These are phyloP conservation scores for Rhodotorula sp. DNA, from an alignment of 1,284 basidiomycete species.

Conservation along the genomic window DNA sequence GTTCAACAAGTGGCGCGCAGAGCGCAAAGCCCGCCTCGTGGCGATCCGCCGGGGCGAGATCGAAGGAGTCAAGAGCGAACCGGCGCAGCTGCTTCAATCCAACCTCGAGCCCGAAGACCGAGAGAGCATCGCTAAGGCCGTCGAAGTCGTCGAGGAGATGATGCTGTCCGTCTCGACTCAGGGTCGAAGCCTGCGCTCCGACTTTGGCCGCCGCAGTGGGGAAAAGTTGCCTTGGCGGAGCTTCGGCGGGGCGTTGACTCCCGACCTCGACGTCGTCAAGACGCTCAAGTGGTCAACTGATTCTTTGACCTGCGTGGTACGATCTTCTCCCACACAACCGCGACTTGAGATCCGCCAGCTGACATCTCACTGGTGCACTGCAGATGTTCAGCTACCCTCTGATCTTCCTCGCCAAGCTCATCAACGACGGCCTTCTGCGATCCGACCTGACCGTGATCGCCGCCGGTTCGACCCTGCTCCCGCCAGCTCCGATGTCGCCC, in stretches of 20 bases:
- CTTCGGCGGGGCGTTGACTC: slow-evolving; percentile 4
- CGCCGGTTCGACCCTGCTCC: slow-evolving; percentile 10
- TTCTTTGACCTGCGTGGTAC: slow-evolving; percentile 36
- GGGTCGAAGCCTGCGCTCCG: slow-evolving; percentile 13
- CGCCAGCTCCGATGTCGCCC: slow-evolving; percentile 18
- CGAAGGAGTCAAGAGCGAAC: neutral
- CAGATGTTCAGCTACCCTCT: slow-evolving; percentile 37
- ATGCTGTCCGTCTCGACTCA: slow-evolving; percentile 30
- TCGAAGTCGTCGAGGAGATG: slow-evolving; percentile 26
- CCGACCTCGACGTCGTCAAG: slow-evolving; percentile 23
- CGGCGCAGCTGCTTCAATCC: neutral
- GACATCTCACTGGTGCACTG: neutral
- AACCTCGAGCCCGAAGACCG: slow-evolving; percentile 21
- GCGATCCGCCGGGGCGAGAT: neutral
- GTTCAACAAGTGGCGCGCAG: slow-evolving; percentile 37
- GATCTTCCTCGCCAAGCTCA: slow-evolving; percentile 39
- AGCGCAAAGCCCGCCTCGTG: slow-evolving; percentile 19
- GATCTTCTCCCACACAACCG: neutral
- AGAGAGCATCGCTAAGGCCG: slow-evolving; percentile 21
- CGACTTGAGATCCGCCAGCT: neutral
- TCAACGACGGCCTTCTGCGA: slow-evolving; percentile 36
- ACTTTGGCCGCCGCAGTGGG: slow-evolving; percentile 1
- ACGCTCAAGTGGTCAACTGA: slow-evolving; percentile 36
- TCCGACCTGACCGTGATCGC: slow-evolving; percentile 30
- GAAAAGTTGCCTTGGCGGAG: slow-evolving; percentile 6